These are phyloP conservation scores for Taphrina flavorubra DNA, from an alignment of 1,139 yeast species.

Conservation along the genomic window DNA sequence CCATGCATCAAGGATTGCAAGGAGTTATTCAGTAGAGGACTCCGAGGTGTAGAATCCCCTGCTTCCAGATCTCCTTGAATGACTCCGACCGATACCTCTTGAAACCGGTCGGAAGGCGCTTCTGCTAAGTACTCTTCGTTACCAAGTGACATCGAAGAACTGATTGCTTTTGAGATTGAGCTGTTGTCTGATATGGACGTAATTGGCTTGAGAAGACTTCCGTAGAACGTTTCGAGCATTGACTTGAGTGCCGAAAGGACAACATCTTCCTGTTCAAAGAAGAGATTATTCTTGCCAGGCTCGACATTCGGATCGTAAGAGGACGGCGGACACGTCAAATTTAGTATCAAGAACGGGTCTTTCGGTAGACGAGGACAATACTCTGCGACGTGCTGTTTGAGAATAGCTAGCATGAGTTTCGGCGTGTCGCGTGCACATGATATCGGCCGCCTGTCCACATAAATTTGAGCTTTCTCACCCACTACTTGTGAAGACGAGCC, in stretches of 20 bases:
- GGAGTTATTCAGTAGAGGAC: neutral
- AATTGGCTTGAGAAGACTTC: neutral
- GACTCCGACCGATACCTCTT: too few species aligned
- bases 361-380: neutral
- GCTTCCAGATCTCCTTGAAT: too few species aligned
- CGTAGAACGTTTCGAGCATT: constrained; percentile 6
- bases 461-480: constrained; percentile 37
- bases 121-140: neutral
- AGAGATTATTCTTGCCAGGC: constrained; percentile 57
- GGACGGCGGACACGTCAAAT: constrained; percentile 46
- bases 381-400: constrained; percentile 45
- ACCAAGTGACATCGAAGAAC: neutral
- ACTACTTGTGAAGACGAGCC: neutral
- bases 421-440: constrained; percentile 50
- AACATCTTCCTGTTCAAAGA: constrained; percentile 48
- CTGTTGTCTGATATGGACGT: too few species aligned
- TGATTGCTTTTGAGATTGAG: too few species aligned
- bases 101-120: too few species aligned
- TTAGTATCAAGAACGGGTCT: constrained; percentile 49
- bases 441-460: constrained; percentile 53
- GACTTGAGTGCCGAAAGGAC: constrained; percentile 10
- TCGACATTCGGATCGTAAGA: constrained; percentile 56
- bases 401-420: constrained; percentile 46
- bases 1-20: neutral
- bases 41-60: neutral